Percentiles rank a stretch among this genome's conserved stretches.
These are phyloP conservation scores for Cercospora zeina DNA, from an alignment of 2,329 filamentous ascomycete species.

Conservation along the genomic window DNA sequence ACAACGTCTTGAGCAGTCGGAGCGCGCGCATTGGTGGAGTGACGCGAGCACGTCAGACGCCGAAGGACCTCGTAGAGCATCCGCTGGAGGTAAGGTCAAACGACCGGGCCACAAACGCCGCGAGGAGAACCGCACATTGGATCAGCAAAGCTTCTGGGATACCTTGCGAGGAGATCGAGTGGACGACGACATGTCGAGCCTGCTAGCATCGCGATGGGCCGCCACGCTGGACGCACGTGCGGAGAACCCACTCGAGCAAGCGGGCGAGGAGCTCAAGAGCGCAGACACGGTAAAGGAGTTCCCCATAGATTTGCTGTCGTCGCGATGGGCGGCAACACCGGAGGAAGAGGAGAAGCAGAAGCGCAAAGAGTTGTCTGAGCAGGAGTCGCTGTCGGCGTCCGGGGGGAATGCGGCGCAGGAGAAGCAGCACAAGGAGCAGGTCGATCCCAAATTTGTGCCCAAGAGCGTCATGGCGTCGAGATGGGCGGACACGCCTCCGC, in stretches of 20 bases:
- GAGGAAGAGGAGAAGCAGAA: constrained; percentile 23
- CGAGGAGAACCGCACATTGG: constrained; percentile 51
- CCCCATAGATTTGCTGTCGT: constrained; percentile 29
- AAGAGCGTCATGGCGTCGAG: constrained; percentile 34
- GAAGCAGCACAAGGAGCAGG: constrained; percentile 8
- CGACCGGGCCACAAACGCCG: constrained; percentile 42
- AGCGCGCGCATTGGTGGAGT: constrained; percentile 72
- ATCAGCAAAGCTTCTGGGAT: constrained; percentile 54
- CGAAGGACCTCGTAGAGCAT: constrained; percentile 30
- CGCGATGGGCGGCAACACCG: constrained; percentile 33
- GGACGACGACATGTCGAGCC: constrained; percentile 39
- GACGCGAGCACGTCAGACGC: constrained; percentile 65
- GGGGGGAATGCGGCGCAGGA: neutral
- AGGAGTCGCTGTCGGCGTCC: neutral
- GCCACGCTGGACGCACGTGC: constrained; percentile 30
- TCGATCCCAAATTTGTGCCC: constrained; percentile 19
- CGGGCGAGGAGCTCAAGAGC: constrained; percentile 9
- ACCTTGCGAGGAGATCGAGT: constrained; percentile 44
- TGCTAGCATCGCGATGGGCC: constrained; percentile 38
- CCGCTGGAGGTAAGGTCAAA: constrained; percentile 12
- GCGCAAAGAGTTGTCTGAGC: constrained; percentile 10
- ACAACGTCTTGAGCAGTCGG: constrained; percentile 28
- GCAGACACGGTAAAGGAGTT: constrained; percentile 17
- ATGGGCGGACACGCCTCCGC: constrained; percentile 34
- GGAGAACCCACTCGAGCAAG: constrained; percentile 13